A percentile compares a stretch with the other conserved stretches of the same genome.
Evolutionary conservation across 495 filamentous ascomycete genomes (phyloP).

Genomic region (Pyrenula massariospora): DNA sequence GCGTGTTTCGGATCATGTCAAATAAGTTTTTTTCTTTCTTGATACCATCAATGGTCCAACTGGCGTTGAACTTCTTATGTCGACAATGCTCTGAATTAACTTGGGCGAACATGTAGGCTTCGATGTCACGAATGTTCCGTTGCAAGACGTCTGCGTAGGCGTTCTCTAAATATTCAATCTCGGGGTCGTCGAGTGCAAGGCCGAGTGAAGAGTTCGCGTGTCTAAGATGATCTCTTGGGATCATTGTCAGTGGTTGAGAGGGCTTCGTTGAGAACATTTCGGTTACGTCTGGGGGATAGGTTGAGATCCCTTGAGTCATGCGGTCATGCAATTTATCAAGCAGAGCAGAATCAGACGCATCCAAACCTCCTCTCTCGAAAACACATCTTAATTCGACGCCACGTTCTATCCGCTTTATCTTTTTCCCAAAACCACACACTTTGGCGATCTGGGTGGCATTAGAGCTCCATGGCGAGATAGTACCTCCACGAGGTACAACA

Average conservation of each 20-base stretch:
- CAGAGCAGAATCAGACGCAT: slow-evolving; percentile 40
- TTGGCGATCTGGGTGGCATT: slow-evolving; percentile 88
- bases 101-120: slow-evolving; percentile 98
- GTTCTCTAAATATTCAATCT: slow-evolving; percentile 87
- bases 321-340: slow-evolving; percentile 72
- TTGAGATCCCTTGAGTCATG: slow-evolving; percentile 76
- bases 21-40: slow-evolving; percentile 71
- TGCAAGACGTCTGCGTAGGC: slow-evolving; percentile 63
- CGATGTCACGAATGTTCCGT: slow-evolving; percentile 74
- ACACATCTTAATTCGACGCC: slow-evolving; percentile 60
- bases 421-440: slow-evolving; percentile 69
- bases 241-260: slow-evolving; percentile 56
- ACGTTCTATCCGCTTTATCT: slow-evolving; percentile 76
- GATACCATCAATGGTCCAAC: slow-evolving; percentile 91
- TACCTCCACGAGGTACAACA: slow-evolving; percentile 65
- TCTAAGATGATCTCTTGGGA: slow-evolving; percentile 63
- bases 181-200: slow-evolving; percentile 72
- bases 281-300: slow-evolving; percentile 51
- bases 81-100: slow-evolving; percentile 57
- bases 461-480: slow-evolving; percentile 94
- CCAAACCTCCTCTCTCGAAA: slow-evolving; percentile 9
- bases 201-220: slow-evolving; percentile 74
- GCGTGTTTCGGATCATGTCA: slow-evolving; percentile 90
- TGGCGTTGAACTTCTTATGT: slow-evolving; percentile 87
- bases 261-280: slow-evolving; percentile 69